A percentile compares a stretch with the other conserved stretches of the same genome.
These are phyloP conservation scores for Diaporthe vexans DNA, from an alignment of 2,329 filamentous ascomycete genomes.

Conservation along the genomic window DNA sequence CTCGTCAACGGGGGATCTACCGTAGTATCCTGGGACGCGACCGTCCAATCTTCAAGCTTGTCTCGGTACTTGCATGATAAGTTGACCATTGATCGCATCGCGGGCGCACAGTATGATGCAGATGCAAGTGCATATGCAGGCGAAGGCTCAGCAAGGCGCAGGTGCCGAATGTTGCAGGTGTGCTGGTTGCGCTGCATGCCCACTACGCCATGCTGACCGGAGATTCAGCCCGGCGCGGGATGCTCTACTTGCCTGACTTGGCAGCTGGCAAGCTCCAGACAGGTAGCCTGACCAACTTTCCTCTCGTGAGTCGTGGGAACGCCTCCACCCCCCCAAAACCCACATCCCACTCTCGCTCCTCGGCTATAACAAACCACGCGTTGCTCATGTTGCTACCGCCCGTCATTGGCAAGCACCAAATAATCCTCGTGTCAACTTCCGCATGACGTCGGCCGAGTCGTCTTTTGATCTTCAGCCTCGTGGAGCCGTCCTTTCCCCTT, in stretches of 20 bases:
- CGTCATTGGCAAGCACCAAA: constrained; percentile 13
- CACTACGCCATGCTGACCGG: constrained; percentile 13
- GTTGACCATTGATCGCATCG: neutral
- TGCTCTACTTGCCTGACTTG: constrained; percentile 8
- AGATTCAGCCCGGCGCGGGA: too few relatives aligned
- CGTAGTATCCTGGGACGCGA: neutral
- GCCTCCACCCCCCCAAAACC: constrained; percentile 1
- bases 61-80: neutral
- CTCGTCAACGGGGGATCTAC: neutral
- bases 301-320: constrained; percentile 32
- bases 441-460: constrained; percentile 1
- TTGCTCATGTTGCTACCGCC: constrained; percentile 8
- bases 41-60: neutral
- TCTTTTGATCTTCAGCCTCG: constrained; percentile 28
- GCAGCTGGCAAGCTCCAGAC: constrained; percentile 24
- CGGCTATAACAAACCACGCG: constrained; percentile 33
- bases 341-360: constrained; percentile 26
- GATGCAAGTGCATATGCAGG: too few relatives aligned
- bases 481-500: constrained; percentile 2
- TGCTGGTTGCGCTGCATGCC: neutral
- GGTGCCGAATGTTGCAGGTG: neutral
- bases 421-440: constrained; percentile 29
- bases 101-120: neutral
- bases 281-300: neutral
- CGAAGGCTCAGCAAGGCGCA: neutral